Evolutionary conservation across 768 basidiomycete species (phyloP).

Genomic region (Kwoniella sp.): DNA sequence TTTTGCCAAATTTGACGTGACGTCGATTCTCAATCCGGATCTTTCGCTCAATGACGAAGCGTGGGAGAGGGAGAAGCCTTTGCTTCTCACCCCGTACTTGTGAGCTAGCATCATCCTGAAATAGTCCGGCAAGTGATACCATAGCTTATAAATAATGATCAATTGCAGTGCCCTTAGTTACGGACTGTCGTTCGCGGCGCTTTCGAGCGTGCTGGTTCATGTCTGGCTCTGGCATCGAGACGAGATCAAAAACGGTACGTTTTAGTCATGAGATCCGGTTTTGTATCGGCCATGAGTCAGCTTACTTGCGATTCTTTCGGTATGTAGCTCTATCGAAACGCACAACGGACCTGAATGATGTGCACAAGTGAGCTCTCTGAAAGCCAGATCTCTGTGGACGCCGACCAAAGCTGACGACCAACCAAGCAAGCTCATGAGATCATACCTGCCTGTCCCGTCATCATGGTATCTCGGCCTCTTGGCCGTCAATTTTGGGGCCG

Average conservation of each 20-base stretch:
- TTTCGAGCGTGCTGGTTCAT: slow-evolving; percentile 54
- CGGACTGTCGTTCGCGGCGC: slow-evolving; percentile 53
- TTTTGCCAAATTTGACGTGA: slow-evolving; percentile 56
- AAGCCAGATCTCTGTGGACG: background rate
- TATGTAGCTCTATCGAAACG: slow-evolving; percentile 37
- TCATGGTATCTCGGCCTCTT: slow-evolving; percentile 51
- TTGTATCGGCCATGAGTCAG: too few species aligned
- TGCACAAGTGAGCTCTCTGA: slow-evolving; percentile 46
- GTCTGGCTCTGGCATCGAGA: slow-evolving; percentile 55
- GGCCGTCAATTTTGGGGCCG: slow-evolving; percentile 47
- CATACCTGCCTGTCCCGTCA: slow-evolving; percentile 50
- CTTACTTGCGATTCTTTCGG: too few species aligned
- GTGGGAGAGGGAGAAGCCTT: slow-evolving; percentile 51
- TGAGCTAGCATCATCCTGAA: slow-evolving; percentile 22
- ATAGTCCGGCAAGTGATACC: background rate
- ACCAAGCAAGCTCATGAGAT: slow-evolving; percentile 50
- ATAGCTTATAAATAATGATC: background rate
- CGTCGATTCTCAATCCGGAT: slow-evolving; percentile 51
- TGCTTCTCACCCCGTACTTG: slow-evolving; percentile 57
- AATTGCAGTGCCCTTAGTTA: slow-evolving; percentile 51
- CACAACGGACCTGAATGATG: slow-evolving; percentile 42
- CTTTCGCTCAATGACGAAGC: slow-evolving; percentile 53
- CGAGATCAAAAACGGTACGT: slow-evolving; percentile 50
- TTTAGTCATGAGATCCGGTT: too few species aligned
- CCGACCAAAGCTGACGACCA: slow-evolving; percentile 2